phyloP scores from a whole-genome alignment of 495 filamentous ascomycete genomes.

The Lentithecium fluviatile region DNA sequence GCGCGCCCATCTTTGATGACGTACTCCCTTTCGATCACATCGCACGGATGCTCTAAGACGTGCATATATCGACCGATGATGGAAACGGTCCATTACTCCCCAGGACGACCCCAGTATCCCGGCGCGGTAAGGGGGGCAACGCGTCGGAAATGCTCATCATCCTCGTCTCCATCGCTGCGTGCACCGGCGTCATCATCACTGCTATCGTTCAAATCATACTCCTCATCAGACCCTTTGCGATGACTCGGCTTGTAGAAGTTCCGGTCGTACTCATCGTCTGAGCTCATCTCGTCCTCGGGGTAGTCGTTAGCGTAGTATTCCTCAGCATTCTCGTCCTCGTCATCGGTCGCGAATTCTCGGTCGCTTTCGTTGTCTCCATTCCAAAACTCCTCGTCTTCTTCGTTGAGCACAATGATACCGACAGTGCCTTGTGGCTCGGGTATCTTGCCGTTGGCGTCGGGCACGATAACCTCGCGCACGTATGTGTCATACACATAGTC shows the following conservation, averaged over 20 bases:
- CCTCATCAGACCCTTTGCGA: constrained; percentile 52
- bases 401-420: constrained; percentile 60
- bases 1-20: too few relatives aligned
- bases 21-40: too few relatives aligned
- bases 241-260: constrained; percentile 50
- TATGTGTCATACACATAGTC: constrained; percentile 67
- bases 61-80: too few relatives aligned
- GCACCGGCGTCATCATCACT: constrained; percentile 45
- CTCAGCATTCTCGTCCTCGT: constrained; percentile 52
- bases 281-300: constrained; percentile 63
- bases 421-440: constrained; percentile 40
- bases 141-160: not conserved
- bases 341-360: constrained; percentile 47
- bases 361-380: constrained; percentile 63
- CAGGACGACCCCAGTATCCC: not conserved
- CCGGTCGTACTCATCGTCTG: constrained; percentile 56
- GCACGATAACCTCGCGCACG: constrained; percentile 45
- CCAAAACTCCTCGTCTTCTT: constrained; percentile 57
- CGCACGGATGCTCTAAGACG: too few relatives aligned
- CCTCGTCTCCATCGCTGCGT: not conserved
- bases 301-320: constrained; percentile 67
- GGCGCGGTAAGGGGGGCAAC: not conserved
- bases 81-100: too few relatives aligned
- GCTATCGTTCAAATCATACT: constrained; percentile 51
- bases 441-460: constrained; percentile 4